Conservation (phyloP, 768 basidiomycete genomes). For the Amanita pallidorosea region DNA sequence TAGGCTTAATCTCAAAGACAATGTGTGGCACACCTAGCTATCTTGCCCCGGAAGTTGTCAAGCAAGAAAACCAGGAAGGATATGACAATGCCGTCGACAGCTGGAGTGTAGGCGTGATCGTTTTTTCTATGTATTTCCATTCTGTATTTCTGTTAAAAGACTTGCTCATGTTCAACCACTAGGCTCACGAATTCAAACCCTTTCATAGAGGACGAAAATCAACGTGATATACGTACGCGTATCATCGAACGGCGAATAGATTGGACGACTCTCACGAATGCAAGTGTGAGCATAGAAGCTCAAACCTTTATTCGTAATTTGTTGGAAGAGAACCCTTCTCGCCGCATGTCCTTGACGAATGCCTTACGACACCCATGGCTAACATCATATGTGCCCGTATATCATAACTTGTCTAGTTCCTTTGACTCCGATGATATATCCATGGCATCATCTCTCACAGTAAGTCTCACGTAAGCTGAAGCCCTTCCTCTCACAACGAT, state of each 20-base stretch:
- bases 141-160: not conserved
- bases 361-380: conserved; percentile 80
- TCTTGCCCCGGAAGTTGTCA: conserved; percentile 87
- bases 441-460: conserved; percentile 8
- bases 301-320: conserved; percentile 57
- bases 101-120: conserved; percentile 93
- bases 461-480: not conserved
- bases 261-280: conserved; percentile 36
- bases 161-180: conserved; percentile 6
- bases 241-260: conserved; percentile 52
- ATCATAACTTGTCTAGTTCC: not conserved
- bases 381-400: conserved; percentile 9
- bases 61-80: conserved; percentile 49
- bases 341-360: conserved; percentile 60
- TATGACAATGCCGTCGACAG: conserved; percentile 89
- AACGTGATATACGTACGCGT: conserved; percentile 48
- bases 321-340: conserved; percentile 49
- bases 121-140: conserved; percentile 70
- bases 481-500: conserved; percentile 1
- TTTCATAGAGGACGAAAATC: conserved; percentile 67
- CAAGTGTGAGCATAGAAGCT: conserved; percentile 33
- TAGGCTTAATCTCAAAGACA: conserved; percentile 34
- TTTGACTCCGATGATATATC: conserved; percentile 12
- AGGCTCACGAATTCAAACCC: conserved; percentile 74
- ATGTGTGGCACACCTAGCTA: conserved; percentile 97